Percentiles rank a stretch among this genome's conserved stretches.
These are phyloP conservation scores for Pterocarpus macrocarpus DNA, from an alignment of 306 rosid genomes.

Conservation along the genomic window DNA sequence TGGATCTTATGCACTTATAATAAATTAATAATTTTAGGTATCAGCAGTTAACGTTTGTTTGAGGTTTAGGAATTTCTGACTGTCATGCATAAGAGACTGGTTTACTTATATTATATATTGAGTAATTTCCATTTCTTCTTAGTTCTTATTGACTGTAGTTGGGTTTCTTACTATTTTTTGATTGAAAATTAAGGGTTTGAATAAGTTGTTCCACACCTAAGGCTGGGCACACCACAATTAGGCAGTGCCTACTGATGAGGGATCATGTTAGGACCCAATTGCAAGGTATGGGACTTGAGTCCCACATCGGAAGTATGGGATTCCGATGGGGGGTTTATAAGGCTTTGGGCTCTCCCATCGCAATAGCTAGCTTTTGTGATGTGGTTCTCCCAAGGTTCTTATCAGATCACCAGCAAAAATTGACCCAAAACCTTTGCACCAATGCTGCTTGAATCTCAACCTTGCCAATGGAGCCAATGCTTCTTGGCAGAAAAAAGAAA, in stretches of 20 bases:
- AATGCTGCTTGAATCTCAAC: slow-evolving; percentile 33
- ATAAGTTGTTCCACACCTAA: slow-evolving; percentile 12
- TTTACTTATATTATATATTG: slow-evolving; percentile 2
- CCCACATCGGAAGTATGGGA: no score
- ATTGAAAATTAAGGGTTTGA: slow-evolving; percentile 2
- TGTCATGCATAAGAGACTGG: slow-evolving; percentile 19
- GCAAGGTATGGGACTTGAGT: no score
- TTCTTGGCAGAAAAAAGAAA: not conserved
- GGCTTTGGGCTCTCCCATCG: no score
- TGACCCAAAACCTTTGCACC: not conserved
- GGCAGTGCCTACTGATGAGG: not conserved
- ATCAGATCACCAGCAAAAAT: not conserved
- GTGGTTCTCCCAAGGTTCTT: no score
- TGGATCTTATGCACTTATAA: slow-evolving; percentile 10
- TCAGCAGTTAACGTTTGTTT: slow-evolving; percentile 25
- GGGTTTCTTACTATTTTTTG: not conserved
- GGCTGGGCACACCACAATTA: not conserved
- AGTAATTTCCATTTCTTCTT: slow-evolving; percentile 12
- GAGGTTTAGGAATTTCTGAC: slow-evolving; percentile 23
- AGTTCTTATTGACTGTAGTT: not conserved
- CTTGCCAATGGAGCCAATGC: slow-evolving; percentile 18
- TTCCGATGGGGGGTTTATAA: no score
- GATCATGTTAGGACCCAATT: no score
- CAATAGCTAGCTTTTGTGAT: no score
- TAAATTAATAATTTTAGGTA: slow-evolving; percentile 1